These are phyloP conservation scores for Plenodomus tracheiphilus DNA, from an alignment of 2,329 filamentous ascomycete species.

Conservation along the genomic window DNA sequence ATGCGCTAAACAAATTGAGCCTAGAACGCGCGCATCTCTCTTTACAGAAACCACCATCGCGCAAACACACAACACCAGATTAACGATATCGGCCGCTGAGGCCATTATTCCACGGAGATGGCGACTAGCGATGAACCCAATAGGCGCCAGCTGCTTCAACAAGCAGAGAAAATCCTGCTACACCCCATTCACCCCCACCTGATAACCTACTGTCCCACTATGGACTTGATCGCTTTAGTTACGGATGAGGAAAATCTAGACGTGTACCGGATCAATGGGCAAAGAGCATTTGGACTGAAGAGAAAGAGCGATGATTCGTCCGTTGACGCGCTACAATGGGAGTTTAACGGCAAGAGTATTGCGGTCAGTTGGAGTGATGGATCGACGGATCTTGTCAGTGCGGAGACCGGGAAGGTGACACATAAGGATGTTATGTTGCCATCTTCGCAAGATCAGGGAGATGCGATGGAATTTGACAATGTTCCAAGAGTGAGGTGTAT, in stretches of 20 bases:
- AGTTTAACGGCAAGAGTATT: conserved; percentile 66
- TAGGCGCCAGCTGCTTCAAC: conserved; percentile 35
- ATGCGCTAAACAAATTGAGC: conserved; percentile 20
- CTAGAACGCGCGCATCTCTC: conserved; percentile 16
- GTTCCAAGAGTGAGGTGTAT: conserved; percentile 48
- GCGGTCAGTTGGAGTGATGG: conserved; percentile 85
- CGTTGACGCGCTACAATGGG: conserved; percentile 50
- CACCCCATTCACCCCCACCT: conserved; percentile 59
- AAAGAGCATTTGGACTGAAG: conserved; percentile 63
- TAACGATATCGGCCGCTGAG: conserved; percentile 10
- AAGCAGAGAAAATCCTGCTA: conserved; percentile 48
- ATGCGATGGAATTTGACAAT: conserved; percentile 6
- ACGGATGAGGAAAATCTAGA: conserved; percentile 69
- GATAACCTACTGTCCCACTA: conserved; percentile 77
- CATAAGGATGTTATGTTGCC: conserved; percentile 57
- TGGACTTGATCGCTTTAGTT: conserved; percentile 80
- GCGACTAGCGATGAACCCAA: conserved; percentile 3
- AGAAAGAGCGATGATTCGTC: conserved; percentile 40
- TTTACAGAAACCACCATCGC: conserved; percentile 14
- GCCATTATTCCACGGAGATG: conserved; percentile 7
- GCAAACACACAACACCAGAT: background rate
- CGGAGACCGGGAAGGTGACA: conserved; percentile 80
- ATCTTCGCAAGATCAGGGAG: background rate
- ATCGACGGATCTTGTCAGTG: conserved; percentile 72
- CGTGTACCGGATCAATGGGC: conserved; percentile 77